Evolutionary conservation across 163 green algal genomes (phyloP).

Genomic region (Chlorella variabilis): DNA sequence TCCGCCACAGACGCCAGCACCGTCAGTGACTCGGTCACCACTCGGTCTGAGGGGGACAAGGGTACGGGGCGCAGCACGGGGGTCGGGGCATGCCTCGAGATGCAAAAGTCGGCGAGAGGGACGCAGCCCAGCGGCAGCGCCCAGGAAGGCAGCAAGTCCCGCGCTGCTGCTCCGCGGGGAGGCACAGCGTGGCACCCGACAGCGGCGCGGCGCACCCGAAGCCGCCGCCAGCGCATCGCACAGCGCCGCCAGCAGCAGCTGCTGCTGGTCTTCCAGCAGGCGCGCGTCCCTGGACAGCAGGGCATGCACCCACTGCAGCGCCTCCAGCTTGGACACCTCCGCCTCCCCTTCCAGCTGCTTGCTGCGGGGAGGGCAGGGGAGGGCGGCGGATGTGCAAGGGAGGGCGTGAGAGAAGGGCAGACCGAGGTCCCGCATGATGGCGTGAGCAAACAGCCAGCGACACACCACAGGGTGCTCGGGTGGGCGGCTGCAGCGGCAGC

Average conservation of each 20-base stretch:
- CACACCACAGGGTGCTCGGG: too few relatives aligned
- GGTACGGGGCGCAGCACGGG: too few relatives aligned
- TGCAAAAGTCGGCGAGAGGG: neutral
- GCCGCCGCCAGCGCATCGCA: constrained; percentile 75
- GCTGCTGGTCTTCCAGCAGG: constrained; percentile 9
- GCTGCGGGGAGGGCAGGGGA: neutral
- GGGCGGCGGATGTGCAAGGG: neutral
- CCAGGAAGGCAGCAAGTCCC: too few relatives aligned
- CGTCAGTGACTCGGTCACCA: constrained; percentile 54
- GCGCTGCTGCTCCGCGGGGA: too few relatives aligned
- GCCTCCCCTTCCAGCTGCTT: constrained; percentile 62
- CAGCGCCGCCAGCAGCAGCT: constrained; percentile 75
- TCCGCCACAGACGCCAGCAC: constrained; percentile 76
- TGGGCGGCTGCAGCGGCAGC: too few relatives aligned
- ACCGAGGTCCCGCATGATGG: too few relatives aligned
- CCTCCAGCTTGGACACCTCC: constrained; percentile 75
- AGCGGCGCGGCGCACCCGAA: constrained; percentile 65
- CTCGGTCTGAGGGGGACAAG: constrained; percentile 46
- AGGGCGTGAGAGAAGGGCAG: neutral
- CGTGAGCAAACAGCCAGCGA: too few relatives aligned
- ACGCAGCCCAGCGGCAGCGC: neutral
- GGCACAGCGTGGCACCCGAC: too few relatives aligned
- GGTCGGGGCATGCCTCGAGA: neutral
- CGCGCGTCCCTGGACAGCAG: constrained; percentile 37
- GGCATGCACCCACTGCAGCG: constrained; percentile 68